Evolutionary conservation across 1,284 basidiomycete species (phyloP).

Genomic region (Pseudozyma thailandica): DNA sequence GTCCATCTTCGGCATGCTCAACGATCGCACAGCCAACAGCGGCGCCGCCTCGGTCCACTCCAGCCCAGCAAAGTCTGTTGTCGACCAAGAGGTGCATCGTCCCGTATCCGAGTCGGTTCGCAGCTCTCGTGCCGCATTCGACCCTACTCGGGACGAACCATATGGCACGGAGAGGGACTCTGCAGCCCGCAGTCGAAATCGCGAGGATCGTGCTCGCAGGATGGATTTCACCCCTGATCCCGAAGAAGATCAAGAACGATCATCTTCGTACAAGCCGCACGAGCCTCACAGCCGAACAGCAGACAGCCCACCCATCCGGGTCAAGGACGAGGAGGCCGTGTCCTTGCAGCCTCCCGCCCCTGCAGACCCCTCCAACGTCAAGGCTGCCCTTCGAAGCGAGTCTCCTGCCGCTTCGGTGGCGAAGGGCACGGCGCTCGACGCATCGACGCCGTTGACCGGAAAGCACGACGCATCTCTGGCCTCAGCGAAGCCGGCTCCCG

Average conservation of each 20-base stretch:
- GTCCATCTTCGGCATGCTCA: slow-evolving; percentile 56
- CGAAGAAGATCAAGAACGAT: slow-evolving; percentile 18
- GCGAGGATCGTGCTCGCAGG: slow-evolving; percentile 12
- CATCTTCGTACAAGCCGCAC: neutral
- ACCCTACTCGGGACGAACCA: slow-evolving; percentile 27
- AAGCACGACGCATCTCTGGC: slow-evolving; percentile 7
- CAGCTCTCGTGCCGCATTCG: slow-evolving; percentile 22
- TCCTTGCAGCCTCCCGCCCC: slow-evolving; percentile 7
- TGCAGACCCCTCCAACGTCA: neutral
- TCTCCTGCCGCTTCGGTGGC: neutral
- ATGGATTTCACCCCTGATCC: slow-evolving; percentile 27
- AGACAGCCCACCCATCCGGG: slow-evolving; percentile 13
- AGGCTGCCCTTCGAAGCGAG: slow-evolving; percentile 1
- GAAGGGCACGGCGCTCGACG: slow-evolving; percentile 2
- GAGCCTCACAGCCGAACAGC: neutral
- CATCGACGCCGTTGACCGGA: slow-evolving; percentile 2
- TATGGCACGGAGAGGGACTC: slow-evolving; percentile 3
- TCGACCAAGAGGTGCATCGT: slow-evolving; percentile 9
- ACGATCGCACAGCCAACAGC: slow-evolving; percentile 42
- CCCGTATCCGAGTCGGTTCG: slow-evolving; percentile 5
- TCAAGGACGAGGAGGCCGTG: slow-evolving; percentile 26
- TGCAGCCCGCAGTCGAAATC: slow-evolving; percentile 9
- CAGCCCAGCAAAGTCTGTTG: slow-evolving; percentile 29
- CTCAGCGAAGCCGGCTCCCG: slow-evolving; percentile 13
- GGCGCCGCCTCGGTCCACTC: slow-evolving; percentile 19